Conservation (phyloP, 2,329 filamentous ascomycete genomes). For the Colletotrichum chlorophyti region DNA sequence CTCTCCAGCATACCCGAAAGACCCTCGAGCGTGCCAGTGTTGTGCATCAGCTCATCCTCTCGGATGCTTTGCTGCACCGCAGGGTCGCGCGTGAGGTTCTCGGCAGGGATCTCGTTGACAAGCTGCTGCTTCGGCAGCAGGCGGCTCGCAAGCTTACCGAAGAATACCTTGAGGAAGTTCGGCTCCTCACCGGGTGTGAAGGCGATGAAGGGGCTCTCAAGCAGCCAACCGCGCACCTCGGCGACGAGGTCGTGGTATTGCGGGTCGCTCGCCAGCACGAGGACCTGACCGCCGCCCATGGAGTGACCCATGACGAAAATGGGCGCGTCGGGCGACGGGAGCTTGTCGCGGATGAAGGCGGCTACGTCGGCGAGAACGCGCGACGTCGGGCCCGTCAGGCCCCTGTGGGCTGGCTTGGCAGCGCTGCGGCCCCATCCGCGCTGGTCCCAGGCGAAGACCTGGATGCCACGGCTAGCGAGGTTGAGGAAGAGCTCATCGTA, state of each 20-base stretch:
- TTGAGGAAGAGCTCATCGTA: constrained; percentile 78
- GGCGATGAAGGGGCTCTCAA: constrained; percentile 81
- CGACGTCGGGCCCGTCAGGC: constrained; percentile 75
- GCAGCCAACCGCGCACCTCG: constrained; percentile 74
- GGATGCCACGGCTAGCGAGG: constrained; percentile 75
- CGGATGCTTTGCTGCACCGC: constrained; percentile 65
- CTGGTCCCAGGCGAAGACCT: constrained; percentile 82
- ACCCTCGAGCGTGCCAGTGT: constrained; percentile 86
- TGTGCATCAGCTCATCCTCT: constrained; percentile 76
- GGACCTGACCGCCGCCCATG: constrained; percentile 84
- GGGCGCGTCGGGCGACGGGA: constrained; percentile 58
- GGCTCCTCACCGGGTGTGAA: constrained; percentile 73
- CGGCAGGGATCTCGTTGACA: constrained; percentile 67
- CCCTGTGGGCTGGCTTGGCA: constrained; percentile 64
- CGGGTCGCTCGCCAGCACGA: constrained; percentile 64
- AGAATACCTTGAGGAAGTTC: constrained; percentile 64
- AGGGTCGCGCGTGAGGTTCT: constrained; percentile 71
- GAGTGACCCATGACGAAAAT: constrained; percentile 89
- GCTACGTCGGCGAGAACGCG: constrained; percentile 80
- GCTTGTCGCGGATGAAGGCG: constrained; percentile 71
- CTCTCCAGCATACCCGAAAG: constrained; percentile 80
- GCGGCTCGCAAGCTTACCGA: constrained; percentile 71
- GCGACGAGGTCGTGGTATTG: constrained; percentile 60
- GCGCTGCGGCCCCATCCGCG: constrained; percentile 86
- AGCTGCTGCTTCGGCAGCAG: constrained; percentile 74